These are phyloP conservation scores for Dothistroma septosporum DNA, from an alignment of 2,329 filamentous ascomycete genomes.

Conservation along the genomic window DNA sequence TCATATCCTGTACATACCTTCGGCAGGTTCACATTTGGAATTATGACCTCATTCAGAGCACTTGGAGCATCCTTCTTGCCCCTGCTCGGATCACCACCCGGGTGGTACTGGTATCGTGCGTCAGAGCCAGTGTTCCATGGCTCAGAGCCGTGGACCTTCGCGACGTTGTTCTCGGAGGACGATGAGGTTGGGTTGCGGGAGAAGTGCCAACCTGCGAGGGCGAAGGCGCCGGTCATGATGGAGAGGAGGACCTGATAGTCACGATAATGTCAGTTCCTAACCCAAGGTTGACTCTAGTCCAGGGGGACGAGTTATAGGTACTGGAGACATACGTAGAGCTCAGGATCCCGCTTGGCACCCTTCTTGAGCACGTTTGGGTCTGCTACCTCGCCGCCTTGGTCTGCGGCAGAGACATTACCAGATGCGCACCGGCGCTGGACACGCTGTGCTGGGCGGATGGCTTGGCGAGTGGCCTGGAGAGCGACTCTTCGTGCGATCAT, in stretches of 20 bases:
- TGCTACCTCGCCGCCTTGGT: conserved; percentile 42
- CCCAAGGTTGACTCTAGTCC: conserved; percentile 10
- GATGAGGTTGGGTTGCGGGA: conserved; percentile 79
- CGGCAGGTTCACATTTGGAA: conserved; percentile 89
- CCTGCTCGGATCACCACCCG: conserved; percentile 73
- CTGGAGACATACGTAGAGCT: conserved; percentile 62
- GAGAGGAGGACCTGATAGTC: conserved; percentile 71
- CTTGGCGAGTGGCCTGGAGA: conserved; percentile 42
- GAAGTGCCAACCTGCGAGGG: conserved; percentile 85
- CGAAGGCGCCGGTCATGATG: conserved; percentile 85
- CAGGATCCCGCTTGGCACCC: conserved; percentile 65
- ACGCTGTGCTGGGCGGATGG: conserved; percentile 31
- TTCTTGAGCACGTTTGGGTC: conserved; percentile 51
- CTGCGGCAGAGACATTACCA: conserved; percentile 39
- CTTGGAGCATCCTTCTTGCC: conserved; percentile 85
- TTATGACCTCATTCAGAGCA: conserved; percentile 88
- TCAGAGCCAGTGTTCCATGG: conserved; percentile 74
- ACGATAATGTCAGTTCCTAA: not conserved
- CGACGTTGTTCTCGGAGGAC: conserved; percentile 74
- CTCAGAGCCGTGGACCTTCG: conserved; percentile 72
- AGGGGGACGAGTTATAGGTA: not conserved
- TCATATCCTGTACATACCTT: conserved; percentile 56
- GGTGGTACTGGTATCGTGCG: conserved; percentile 65
- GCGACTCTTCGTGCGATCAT: conserved; percentile 45
- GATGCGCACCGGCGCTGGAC: conserved; percentile 36